Evolutionary conservation across 352 stramenopile species (phyloP).

Genomic region (Phytopythium litorale): DNA sequence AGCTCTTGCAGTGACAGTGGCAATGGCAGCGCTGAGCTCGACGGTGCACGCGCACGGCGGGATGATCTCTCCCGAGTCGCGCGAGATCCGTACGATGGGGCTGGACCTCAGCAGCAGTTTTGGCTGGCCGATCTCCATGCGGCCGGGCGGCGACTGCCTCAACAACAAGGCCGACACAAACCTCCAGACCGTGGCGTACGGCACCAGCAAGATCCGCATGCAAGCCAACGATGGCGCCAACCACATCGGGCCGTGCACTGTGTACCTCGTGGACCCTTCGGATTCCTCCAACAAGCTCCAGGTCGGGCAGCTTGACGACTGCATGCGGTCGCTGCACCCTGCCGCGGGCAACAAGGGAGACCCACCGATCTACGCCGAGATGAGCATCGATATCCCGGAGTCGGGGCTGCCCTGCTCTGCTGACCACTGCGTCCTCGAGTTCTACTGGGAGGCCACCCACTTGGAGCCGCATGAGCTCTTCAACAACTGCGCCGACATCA

Average conservation of each 20-base stretch:
- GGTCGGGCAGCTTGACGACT: slow-evolving; percentile 30
- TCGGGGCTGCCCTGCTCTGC: slow-evolving; percentile 19
- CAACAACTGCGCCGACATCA: slow-evolving; percentile 41
- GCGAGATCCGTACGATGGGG: slow-evolving; percentile 33
- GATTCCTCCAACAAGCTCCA: slow-evolving; percentile 26
- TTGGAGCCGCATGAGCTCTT: slow-evolving; percentile 27
- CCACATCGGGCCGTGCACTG: slow-evolving; percentile 33
- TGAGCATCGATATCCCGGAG: slow-evolving; percentile 27
- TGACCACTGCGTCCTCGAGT: slow-evolving; percentile 29
- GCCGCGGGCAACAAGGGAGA: slow-evolving; percentile 24
- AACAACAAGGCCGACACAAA: slow-evolving; percentile 26
- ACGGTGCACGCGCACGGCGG: slow-evolving; percentile 23
- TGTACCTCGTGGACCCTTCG: slow-evolving; percentile 29
- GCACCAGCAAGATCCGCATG: slow-evolving; percentile 32
- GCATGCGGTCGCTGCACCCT: slow-evolving; percentile 36
- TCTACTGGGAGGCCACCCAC: slow-evolving; percentile 26
- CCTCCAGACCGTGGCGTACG: slow-evolving; percentile 21
- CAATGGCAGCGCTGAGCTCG: neutral
- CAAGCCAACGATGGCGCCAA: slow-evolving; percentile 38
- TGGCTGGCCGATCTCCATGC: slow-evolving; percentile 27
- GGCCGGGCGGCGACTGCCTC: slow-evolving; percentile 30
- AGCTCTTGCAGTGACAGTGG: neutral
- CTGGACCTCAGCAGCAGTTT: slow-evolving; percentile 33
- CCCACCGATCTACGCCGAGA: slow-evolving; percentile 24
- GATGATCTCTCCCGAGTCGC: slow-evolving; percentile 27